Conservation (phyloP, 805 yeast species). For the Cyberlindnera samutprakarnensis region DNA sequence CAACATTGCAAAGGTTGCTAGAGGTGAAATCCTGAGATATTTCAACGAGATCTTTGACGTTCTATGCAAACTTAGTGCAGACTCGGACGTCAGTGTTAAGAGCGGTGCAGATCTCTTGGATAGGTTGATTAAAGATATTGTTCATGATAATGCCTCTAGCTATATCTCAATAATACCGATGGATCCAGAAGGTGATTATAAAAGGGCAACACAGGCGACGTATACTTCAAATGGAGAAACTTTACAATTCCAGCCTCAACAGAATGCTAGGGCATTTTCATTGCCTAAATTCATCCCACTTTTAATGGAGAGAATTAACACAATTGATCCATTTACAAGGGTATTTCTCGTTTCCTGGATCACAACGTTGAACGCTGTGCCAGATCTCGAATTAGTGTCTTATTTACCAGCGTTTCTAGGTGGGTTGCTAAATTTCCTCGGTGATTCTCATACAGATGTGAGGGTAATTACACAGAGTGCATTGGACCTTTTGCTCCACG, state of each 20-base stretch:
- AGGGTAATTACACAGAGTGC: slow-evolving; percentile 77
- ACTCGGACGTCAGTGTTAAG: slow-evolving; percentile 83
- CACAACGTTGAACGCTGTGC: slow-evolving; percentile 84
- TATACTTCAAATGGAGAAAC: slow-evolving; percentile 53
- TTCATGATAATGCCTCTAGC: slow-evolving; percentile 86
- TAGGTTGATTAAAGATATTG: slow-evolving; percentile 85
- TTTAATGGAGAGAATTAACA: slow-evolving; percentile 84
- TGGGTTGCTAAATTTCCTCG: slow-evolving; percentile 71
- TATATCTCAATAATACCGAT: slow-evolving; percentile 68
- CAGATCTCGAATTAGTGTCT: slow-evolving; percentile 80
- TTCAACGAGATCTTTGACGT: slow-evolving; percentile 95
- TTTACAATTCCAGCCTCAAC: slow-evolving; percentile 50
- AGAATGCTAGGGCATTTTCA: slow-evolving; percentile 68
- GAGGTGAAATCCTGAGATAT: slow-evolving; percentile 85
- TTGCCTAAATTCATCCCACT: slow-evolving; percentile 84
- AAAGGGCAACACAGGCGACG: slow-evolving; percentile 31
- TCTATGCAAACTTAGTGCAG: slow-evolving; percentile 82
- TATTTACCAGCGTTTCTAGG: slow-evolving; percentile 86
- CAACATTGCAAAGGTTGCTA: slow-evolving; percentile 92
- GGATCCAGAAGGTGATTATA: slow-evolving; percentile 32
- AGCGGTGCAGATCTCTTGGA: slow-evolving; percentile 94
- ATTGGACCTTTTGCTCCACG: slow-evolving; percentile 67
- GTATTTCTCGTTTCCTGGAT: slow-evolving; percentile 93
- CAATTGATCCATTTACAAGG: slow-evolving; percentile 87
- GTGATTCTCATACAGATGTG: slow-evolving; percentile 81